These are phyloP conservation scores for Apiospora phragmitis DNA, from an alignment of 2,329 filamentous ascomycete genomes.

Conservation along the genomic window DNA sequence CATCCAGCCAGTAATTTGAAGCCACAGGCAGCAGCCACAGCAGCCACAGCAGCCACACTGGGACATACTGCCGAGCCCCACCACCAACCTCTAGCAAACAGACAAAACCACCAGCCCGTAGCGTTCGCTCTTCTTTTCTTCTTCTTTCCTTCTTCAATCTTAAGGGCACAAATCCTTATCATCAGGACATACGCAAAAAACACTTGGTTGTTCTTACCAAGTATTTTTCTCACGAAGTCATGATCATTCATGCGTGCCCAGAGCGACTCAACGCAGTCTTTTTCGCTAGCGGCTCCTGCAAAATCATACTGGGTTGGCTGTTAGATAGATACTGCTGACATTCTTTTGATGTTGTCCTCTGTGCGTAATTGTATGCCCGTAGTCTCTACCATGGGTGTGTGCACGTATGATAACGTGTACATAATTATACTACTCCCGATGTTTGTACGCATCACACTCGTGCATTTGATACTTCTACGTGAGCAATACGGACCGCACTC, in stretches of 20 bases:
- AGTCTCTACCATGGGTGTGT: background rate
- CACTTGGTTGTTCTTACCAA: background rate
- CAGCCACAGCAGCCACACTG: background rate
- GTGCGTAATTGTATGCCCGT: too few relatives aligned
- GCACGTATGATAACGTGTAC: background rate
- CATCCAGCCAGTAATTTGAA: background rate
- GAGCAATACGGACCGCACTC: background rate
- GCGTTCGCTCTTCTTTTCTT: constrained; percentile 22
- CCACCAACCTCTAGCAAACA: background rate
- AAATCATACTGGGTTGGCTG: constrained; percentile 63
- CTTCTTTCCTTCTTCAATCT: constrained; percentile 40
- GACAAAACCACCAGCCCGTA: constrained; percentile 17
- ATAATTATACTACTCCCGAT: too few relatives aligned
- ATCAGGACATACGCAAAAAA: constrained; percentile 53
- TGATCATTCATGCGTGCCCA: constrained; percentile 90
- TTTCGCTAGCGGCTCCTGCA: constrained; percentile 96
- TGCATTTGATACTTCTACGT: too few relatives aligned
- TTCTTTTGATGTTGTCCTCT: constrained; percentile 25
- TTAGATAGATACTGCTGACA: constrained; percentile 97
- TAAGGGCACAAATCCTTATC: constrained; percentile 94
- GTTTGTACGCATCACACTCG: too few relatives aligned
- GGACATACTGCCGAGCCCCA: constrained; percentile 1
- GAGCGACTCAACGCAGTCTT: constrained; percentile 74
- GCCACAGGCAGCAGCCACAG: background rate
- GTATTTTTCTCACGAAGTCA: constrained; percentile 64